phyloP scores from a whole-genome alignment of 2,329 filamentous ascomycete genomes.

The Paramyrothecium sp. region DNA sequence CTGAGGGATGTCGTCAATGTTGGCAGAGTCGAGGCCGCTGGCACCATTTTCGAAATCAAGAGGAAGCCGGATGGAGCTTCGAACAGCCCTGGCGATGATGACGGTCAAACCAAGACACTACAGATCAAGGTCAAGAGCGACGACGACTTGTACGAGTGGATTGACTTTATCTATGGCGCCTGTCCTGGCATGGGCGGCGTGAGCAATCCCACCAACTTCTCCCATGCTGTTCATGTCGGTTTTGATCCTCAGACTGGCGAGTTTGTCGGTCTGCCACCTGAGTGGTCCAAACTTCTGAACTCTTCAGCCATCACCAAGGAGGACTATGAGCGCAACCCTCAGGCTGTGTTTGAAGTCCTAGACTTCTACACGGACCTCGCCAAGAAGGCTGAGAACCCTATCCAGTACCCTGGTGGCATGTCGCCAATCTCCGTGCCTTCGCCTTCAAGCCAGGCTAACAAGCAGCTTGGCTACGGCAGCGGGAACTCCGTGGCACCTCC shows the following conservation, averaged over 20 bases:
- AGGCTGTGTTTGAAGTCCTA: slow-evolving; percentile 77
- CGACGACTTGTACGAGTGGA: slow-evolving; percentile 98
- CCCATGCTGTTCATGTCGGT: slow-evolving; percentile 93
- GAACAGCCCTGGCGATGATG: slow-evolving; percentile 72
- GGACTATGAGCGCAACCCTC: slow-evolving; percentile 95
- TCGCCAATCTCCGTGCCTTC: slow-evolving; percentile 65
- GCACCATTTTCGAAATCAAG: slow-evolving; percentile 92
- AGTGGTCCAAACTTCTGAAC: slow-evolving; percentile 96
- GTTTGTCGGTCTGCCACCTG: slow-evolving; percentile 88
- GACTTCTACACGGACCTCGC: slow-evolving; percentile 85
- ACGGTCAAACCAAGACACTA: slow-evolving; percentile 77
- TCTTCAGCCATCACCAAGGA: slow-evolving; percentile 97
- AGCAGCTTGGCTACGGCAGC: slow-evolving; percentile 60
- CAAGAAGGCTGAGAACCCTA: slow-evolving; percentile 70
- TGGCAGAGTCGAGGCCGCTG: slow-evolving; percentile 84
- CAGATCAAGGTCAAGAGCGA: slow-evolving; percentile 94
- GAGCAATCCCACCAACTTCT: slow-evolving; percentile 98
- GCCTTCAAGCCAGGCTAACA: slow-evolving; percentile 53
- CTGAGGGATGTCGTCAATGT: slow-evolving; percentile 89
- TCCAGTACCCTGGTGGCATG: slow-evolving; percentile 57
- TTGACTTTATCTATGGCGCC: slow-evolving; percentile 94
- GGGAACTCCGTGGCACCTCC: slow-evolving; percentile 65
- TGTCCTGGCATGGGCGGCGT: slow-evolving; percentile 98
- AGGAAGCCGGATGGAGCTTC: slow-evolving; percentile 67
- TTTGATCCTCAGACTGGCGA: slow-evolving; percentile 95